These are phyloP conservation scores for Cyclocybe aegerita DNA, from an alignment of 768 basidiomycete species.

Conservation along the genomic window DNA sequence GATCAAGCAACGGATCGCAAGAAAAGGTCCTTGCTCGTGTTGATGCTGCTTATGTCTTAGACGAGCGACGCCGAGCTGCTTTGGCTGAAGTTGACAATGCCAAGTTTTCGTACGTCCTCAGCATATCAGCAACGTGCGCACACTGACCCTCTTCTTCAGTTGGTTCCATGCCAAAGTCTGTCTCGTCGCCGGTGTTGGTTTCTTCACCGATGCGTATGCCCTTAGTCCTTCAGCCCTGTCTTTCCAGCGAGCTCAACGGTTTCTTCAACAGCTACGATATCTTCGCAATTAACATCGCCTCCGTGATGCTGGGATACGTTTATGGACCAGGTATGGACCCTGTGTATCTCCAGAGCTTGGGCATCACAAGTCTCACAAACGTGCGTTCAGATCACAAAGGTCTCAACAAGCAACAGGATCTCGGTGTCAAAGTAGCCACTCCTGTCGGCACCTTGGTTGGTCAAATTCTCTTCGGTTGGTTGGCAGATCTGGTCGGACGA, in stretches of 20 bases:
- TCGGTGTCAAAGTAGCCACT: constrained; percentile 77
- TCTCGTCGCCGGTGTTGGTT: constrained; percentile 75
- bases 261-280: constrained; percentile 62
- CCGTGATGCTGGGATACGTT: constrained; percentile 81
- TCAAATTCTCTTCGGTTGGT: constrained; percentile 78
- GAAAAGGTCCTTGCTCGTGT: constrained; percentile 19
- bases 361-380: not conserved
- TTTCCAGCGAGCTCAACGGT: not conserved
- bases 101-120: constrained; percentile 63
- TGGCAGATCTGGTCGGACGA: constrained; percentile 75
- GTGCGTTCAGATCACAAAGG: constrained; percentile 27
- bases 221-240: constrained; percentile 24
- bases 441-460: constrained; percentile 76
- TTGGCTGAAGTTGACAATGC: constrained; percentile 88
- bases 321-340: constrained; percentile 46
- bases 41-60: constrained; percentile 44
- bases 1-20: constrained; percentile 31
- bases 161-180: constrained; percentile 87
- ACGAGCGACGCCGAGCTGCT: constrained; percentile 76
- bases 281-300: constrained; percentile 87
- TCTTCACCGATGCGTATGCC: constrained; percentile 83
- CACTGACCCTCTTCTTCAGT: constrained; percentile 30
- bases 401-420: constrained; percentile 61
- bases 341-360: not conserved
- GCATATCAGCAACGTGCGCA: not conserved